Evolutionary conservation across 441 rosid species (phyloP).

Genomic region (Eruca vesicaria): DNA sequence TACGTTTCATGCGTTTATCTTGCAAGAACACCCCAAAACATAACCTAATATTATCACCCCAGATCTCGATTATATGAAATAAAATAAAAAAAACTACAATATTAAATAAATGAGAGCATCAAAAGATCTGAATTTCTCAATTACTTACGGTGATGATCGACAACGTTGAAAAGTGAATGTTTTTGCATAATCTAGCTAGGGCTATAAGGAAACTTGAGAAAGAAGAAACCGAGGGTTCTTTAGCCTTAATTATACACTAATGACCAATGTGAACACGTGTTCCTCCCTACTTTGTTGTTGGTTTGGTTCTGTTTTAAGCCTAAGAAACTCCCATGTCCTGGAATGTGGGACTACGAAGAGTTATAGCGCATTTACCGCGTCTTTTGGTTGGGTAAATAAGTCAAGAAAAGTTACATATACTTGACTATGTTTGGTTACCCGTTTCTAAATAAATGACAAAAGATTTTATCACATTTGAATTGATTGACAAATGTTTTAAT

Average conservation of each 20-base stretch:
- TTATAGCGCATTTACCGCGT: background rate
- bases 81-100: background rate
- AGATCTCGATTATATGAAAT: background rate
- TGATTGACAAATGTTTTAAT: constrained; percentile 8
- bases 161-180: constrained; percentile 1
- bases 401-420: no score
- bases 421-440: background rate
- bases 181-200: background rate
- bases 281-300: background rate
- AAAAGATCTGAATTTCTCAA: background rate
- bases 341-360: background rate
- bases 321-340: background rate
- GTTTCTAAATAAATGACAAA: constrained; percentile 1
- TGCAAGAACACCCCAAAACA: background rate
- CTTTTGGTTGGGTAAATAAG: background rate
- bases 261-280: background rate
- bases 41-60: constrained; percentile 1
- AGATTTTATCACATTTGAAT: constrained; percentile 10
- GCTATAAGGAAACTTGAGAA: constrained; percentile 23
- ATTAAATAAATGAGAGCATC: background rate
- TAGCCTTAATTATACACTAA: background rate
- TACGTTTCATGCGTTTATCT: background rate
- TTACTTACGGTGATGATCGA: background rate
- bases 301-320: background rate
- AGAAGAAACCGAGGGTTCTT: constrained; percentile 16